A percentile compares a stretch with the other conserved stretches of the same genome.
These are phyloP conservation scores for Flaveria linearis DNA, from an alignment of 129 eudicot species.

Conservation along the genomic window DNA sequence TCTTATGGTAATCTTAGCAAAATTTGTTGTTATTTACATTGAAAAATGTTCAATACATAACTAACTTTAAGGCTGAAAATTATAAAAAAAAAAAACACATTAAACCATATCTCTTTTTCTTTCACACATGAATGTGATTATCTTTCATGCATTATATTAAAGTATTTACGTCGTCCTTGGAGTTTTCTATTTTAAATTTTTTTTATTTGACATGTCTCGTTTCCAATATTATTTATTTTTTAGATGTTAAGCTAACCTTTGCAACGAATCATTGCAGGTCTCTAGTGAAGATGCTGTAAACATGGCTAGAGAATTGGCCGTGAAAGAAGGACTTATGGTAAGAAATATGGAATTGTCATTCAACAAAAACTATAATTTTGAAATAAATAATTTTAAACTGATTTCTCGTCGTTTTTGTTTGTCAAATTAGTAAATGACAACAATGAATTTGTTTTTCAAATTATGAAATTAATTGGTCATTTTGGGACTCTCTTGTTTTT, in stretches of 20 bases:
- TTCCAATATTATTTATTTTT: too few relatives aligned
- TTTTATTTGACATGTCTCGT: too few relatives aligned
- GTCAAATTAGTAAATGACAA: background rate
- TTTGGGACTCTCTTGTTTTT: conserved; percentile 4
- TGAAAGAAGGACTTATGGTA: conserved; percentile 97
- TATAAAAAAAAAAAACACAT: too few relatives aligned
- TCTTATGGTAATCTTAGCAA: conserved; percentile 60
- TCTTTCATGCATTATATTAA: too few relatives aligned
- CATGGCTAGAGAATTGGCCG: conserved; percentile 94
- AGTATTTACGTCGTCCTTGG: too few relatives aligned
- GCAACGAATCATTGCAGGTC: conserved; percentile 45
- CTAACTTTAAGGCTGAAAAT: too few relatives aligned
- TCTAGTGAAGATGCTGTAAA: conserved; percentile 93
- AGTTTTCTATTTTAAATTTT: too few relatives aligned
- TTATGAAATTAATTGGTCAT: background rate
- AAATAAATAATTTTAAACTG: background rate
- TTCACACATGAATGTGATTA: too few relatives aligned
- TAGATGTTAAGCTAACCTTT: background rate
- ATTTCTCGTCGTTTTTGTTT: background rate
- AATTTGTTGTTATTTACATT: background rate
- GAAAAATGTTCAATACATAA: too few relatives aligned
- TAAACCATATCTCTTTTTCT: too few relatives aligned
- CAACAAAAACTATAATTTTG: background rate
- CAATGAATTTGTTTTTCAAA: background rate
- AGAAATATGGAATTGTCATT: background rate